These are phyloP conservation scores for Neopestalotiopsis sp. DNA, from an alignment of 2,329 filamentous ascomycete species.

Conservation along the genomic window DNA sequence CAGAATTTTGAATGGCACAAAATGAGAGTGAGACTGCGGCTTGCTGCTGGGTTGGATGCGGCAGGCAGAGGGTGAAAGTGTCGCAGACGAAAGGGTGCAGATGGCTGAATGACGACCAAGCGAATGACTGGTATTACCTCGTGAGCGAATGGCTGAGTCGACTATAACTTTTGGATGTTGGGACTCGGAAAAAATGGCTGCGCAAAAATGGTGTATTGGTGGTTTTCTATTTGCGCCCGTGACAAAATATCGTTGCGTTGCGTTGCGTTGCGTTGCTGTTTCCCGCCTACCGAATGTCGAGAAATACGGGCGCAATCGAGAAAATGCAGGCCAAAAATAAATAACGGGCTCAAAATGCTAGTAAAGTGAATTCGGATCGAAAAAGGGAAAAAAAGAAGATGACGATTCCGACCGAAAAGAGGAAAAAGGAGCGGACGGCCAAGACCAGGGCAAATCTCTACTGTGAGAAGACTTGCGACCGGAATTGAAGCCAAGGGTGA, in stretches of 20 bases:
- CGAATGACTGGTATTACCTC: slow-evolving; percentile 17
- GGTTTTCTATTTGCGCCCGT: not conserved
- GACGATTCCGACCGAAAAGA: slow-evolving; percentile 6
- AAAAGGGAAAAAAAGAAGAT: slow-evolving; percentile 24
- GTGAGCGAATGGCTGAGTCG: slow-evolving; percentile 7
- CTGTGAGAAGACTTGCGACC: slow-evolving; percentile 52
- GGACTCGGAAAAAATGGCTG: not conserved
- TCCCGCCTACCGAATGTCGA: slow-evolving; percentile 24
- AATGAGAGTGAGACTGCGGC: slow-evolving; percentile 14
- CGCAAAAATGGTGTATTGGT: not conserved
- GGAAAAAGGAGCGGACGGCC: slow-evolving; percentile 63
- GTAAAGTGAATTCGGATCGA: slow-evolving; percentile 2
- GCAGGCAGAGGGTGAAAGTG: slow-evolving; percentile 10
- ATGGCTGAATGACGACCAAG: slow-evolving; percentile 13
- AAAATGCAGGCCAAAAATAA: slow-evolving; percentile 23
- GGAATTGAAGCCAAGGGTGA: slow-evolving; percentile 59
- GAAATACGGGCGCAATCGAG: slow-evolving; percentile 30
- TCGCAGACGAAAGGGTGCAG: slow-evolving; percentile 16
- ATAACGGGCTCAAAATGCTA: slow-evolving; percentile 23
- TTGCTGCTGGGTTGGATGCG: not conserved
- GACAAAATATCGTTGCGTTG: not conserved
- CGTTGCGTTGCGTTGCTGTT: slow-evolving; percentile 13
- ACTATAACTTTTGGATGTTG: not conserved
- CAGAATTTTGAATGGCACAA: not conserved
- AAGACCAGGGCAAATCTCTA: slow-evolving; percentile 60